A percentile compares a stretch with the other conserved stretches of the same genome.
Conservation (phyloP, 169 alveolate species). For the Cyclospora cayetanensis region DNA sequence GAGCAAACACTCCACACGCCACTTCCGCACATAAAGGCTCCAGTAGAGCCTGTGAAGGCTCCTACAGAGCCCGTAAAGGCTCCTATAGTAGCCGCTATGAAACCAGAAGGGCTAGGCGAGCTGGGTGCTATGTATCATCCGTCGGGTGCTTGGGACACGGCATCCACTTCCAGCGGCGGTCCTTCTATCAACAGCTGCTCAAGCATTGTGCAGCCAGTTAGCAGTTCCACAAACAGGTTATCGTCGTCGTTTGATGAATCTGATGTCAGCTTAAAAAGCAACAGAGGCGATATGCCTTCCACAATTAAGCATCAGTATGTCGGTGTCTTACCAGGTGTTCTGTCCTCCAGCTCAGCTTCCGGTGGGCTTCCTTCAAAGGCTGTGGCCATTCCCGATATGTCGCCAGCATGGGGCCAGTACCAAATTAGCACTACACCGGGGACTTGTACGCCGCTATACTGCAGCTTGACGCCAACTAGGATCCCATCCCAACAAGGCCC, state of each 20-base stretch:
- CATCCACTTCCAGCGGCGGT: background rate
- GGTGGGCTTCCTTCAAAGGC: background rate
- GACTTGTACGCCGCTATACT: conserved; percentile 26
- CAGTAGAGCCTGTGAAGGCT: too few species aligned
- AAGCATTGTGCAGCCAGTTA: background rate
- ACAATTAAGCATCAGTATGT: conserved; percentile 8
- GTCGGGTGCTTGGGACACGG: background rate
- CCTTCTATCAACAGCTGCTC: background rate
- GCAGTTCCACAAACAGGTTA: background rate
- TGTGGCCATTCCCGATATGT: background rate
- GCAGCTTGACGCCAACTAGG: conserved; percentile 27
- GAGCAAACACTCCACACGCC: too few species aligned
- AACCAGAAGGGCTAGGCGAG: too few species aligned
- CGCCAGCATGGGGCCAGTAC: conserved; percentile 33
- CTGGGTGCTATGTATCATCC: too few species aligned
- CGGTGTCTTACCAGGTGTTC: background rate
- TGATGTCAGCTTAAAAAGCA: background rate
- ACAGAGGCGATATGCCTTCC: background rate
- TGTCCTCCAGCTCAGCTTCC: background rate
- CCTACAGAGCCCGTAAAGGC: too few species aligned
- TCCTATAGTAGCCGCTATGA: too few species aligned
- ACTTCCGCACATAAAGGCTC: too few species aligned
- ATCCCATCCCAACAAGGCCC: too few species aligned
- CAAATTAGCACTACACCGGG: conserved; percentile 22
- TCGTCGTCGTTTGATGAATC: background rate